Percentiles rank a stretch among this genome's conserved stretches.
Evolutionary conservation across 768 basidiomycete species (phyloP).

Genomic region (Mycena pura): DNA sequence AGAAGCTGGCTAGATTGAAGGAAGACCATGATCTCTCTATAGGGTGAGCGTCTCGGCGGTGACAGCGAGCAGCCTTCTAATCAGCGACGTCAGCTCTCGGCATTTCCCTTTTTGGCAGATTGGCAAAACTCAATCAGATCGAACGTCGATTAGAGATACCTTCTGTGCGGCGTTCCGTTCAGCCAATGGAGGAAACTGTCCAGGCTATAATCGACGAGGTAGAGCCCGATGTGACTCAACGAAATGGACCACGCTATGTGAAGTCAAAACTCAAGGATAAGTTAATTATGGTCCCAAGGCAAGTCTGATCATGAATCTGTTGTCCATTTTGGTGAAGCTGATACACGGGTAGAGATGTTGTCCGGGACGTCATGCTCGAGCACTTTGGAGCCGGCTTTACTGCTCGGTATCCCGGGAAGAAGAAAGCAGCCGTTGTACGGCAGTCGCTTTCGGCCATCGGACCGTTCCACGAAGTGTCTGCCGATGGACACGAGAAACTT

Average conservation of each 20-base stretch:
- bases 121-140: not conserved
- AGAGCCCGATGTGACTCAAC: not conserved
- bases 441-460: conserved; percentile 27
- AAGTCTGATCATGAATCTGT: not conserved
- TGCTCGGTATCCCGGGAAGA: conserved; percentile 20
- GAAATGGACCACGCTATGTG: not conserved
- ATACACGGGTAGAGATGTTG: not conserved
- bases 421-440: not conserved
- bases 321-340: not conserved
- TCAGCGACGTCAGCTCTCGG: too few relatives aligned
- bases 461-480: conserved; percentile 29
- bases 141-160: not conserved
- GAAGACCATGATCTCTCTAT: not conserved
- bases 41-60: not conserved
- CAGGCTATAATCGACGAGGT: not conserved
- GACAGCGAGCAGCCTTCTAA: too few relatives aligned
- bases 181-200: not conserved
- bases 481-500: conserved; percentile 41
- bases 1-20: not conserved
- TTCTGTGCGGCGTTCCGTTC: not conserved
- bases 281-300: not conserved
- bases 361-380: not conserved
- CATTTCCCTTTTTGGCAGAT: too few relatives aligned
- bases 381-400: conserved; percentile 19
- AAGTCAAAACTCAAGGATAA: not conserved